Conservation (phyloP, 2,329 filamentous ascomycete species). For the Paracamarosporium sp. region DNA sequence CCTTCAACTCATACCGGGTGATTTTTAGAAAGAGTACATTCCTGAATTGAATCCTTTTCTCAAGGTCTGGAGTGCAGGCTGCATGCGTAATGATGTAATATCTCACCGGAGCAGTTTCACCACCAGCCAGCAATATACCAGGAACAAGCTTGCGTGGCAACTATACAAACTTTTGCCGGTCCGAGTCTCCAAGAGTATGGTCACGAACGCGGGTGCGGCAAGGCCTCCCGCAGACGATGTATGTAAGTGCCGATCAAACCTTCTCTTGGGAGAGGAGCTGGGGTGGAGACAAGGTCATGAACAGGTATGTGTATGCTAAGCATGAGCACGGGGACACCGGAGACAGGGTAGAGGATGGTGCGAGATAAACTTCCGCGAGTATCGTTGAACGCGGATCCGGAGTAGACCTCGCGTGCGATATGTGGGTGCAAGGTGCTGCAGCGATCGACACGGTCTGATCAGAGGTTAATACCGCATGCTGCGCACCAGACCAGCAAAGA, state of each 20-base stretch:
- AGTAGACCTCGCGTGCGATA: neutral
- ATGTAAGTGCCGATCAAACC: neutral
- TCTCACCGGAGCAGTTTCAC: neutral
- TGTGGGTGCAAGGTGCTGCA: neutral
- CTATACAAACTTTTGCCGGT: neutral
- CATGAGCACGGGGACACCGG: constrained; percentile 3
- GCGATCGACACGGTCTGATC: neutral
- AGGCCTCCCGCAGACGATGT: neutral
- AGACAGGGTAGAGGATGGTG: neutral
- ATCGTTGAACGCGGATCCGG: neutral
- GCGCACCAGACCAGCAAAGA: neutral
- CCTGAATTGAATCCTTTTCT: neutral
- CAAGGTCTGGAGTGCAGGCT: neutral
- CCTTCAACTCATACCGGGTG: too few species aligned
- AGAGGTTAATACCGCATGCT: neutral
- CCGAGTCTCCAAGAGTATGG: neutral
- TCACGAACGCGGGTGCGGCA: neutral
- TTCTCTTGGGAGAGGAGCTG: neutral
- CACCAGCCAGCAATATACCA: neutral
- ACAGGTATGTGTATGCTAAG: neutral
- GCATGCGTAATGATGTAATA: constrained; percentile 1
- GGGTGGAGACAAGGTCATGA: neutral
- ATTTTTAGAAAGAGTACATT: neutral
- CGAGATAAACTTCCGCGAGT: neutral
- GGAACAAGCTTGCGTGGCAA: constrained; percentile 2